phyloP scores from a whole-genome alignment of 2,329 filamentous ascomycete species.

The Graphilbum ipis-grandicollis region DNA sequence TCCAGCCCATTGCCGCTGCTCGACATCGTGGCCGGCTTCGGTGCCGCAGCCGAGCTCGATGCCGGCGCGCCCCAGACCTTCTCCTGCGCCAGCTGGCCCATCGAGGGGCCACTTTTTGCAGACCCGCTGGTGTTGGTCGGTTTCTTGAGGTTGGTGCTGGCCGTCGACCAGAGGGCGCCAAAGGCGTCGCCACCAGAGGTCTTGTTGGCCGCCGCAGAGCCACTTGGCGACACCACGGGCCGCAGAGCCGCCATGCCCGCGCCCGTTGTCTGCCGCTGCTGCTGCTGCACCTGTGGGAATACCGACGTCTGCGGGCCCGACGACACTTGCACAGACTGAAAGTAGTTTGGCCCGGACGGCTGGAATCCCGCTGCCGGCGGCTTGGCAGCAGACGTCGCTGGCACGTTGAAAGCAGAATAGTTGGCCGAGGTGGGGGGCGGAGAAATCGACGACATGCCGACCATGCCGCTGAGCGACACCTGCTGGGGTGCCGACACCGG shows the following conservation, averaged over 20 bases:
- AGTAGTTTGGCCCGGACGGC: conserved; percentile 79
- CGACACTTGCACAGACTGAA: conserved; percentile 52
- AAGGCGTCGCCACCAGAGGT: conserved; percentile 63
- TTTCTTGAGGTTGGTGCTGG: conserved; percentile 62
- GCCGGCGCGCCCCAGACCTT: conserved; percentile 84
- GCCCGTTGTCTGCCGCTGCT: conserved; percentile 6
- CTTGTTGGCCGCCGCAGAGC: conserved; percentile 17
- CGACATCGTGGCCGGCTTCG: conserved; percentile 15
- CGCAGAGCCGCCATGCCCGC: conserved; percentile 12
- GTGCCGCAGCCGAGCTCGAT: conserved; percentile 9
- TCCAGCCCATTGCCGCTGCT: conserved; percentile 20
- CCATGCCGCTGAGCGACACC: conserved; percentile 63
- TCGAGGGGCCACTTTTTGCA: conserved; percentile 55
- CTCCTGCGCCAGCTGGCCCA: conserved; percentile 93
- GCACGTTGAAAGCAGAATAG: conserved; percentile 44
- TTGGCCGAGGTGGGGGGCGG: conserved; percentile 48
- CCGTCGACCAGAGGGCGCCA: conserved; percentile 67
- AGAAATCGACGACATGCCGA: conserved; percentile 65
- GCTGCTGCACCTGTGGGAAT: conserved; percentile 2
- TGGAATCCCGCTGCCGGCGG: conserved; percentile 42
- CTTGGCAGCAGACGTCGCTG: conserved; percentile 26
- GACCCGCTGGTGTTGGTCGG: conserved; percentile 26
- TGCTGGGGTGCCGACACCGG: conserved; percentile 72
- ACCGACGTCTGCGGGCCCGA: conserved; percentile 15
- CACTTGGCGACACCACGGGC: conserved; percentile 4